Evolutionary conservation across 1,139 yeast species (phyloP), one percentile per base, ranked within the genome.

Genomic region (Debaryomyces sp.): DNA sequence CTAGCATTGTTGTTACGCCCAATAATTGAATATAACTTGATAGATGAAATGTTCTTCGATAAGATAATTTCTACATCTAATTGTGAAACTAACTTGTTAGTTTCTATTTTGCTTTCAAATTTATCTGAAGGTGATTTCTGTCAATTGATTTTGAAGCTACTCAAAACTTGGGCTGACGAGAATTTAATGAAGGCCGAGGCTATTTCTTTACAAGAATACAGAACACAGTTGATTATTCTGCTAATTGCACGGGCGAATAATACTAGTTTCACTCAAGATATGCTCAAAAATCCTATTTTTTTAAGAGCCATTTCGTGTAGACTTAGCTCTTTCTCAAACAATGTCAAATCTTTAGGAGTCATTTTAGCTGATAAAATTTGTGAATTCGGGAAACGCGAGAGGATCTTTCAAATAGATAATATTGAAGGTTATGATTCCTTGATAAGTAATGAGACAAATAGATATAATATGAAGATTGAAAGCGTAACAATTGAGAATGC

Each of bases 281-380:
- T 77, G 18, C 53, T 71, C 40, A 57, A 56, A 10, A 62, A 68
- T 24, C 50, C 64, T 2, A 54, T 50, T 0, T 81, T 77, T 51
- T 59, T 80, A 13, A 63, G 68, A 21, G 75, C 78, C 0, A 64
- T 81, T 13, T 72, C 84, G 1, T 71, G 67, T 47, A 62, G 81
- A 26, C 66, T 81, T n/a, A 67, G 64, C 43, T 73, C 84, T 0
- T 64, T 66, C 43, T 75, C 82, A 0, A 64, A 68, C 32, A 60
- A 63, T 30, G 73, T 77, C 3, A 71, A 81, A 44, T 53, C 67
- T 1, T 63, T 79, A 44, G 85, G 80, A 0, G 71, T 78, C 13
- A 57, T 75, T 2, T 57, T 81, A 35, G 82, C 84, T 0, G 80
- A 81, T 54, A 64, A 66, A 45, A 55, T 77, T 2, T 77, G 82